Evolutionary conservation across 768 basidiomycete genomes (phyloP).

Genomic region (Symmetrospora coprosmae): DNA sequence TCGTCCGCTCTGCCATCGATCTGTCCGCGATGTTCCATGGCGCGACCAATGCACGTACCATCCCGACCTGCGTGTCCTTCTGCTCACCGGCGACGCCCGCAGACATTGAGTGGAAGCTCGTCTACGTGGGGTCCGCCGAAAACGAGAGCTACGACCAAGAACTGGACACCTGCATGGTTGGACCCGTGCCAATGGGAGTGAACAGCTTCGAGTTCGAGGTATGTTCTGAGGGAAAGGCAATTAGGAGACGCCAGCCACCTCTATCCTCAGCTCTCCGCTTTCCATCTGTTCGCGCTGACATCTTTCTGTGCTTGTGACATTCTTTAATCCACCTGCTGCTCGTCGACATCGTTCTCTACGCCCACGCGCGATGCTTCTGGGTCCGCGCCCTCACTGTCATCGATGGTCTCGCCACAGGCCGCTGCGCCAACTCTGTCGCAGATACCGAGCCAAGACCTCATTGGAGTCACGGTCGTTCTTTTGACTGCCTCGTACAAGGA

Average conservation of each 20-base stretch:
- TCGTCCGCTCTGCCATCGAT: too few relatives aligned
- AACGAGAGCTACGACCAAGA: conserved; percentile 89
- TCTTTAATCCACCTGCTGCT: too few relatives aligned
- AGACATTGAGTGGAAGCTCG: conserved; percentile 98
- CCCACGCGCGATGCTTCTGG: not conserved
- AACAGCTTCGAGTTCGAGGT: conserved; percentile 89
- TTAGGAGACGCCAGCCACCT: too few relatives aligned
- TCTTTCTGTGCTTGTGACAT: too few relatives aligned
- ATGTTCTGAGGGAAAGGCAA: not conserved
- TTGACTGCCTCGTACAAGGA: conserved; percentile 90
- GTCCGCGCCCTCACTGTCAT: not conserved
- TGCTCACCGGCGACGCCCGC: not conserved
- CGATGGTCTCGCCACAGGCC: conserved; percentile 43
- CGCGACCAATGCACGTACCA: too few relatives aligned
- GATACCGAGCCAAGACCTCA: conserved; percentile 75
- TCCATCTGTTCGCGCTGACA: too few relatives aligned
- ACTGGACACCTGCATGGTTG: conserved; percentile 91
- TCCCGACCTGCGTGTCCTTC: not conserved
- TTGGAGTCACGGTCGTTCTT: conserved; percentile 93
- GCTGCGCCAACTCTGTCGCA: conserved; percentile 65
- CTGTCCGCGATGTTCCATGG: too few relatives aligned
- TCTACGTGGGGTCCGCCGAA: conserved; percentile 88
- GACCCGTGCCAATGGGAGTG: conserved; percentile 88
- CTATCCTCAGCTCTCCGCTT: too few relatives aligned
- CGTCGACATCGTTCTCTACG: too few relatives aligned